phyloP scores from a whole-genome alignment of 139 green algal genomes.

The Chloropicon primus region DNA sequence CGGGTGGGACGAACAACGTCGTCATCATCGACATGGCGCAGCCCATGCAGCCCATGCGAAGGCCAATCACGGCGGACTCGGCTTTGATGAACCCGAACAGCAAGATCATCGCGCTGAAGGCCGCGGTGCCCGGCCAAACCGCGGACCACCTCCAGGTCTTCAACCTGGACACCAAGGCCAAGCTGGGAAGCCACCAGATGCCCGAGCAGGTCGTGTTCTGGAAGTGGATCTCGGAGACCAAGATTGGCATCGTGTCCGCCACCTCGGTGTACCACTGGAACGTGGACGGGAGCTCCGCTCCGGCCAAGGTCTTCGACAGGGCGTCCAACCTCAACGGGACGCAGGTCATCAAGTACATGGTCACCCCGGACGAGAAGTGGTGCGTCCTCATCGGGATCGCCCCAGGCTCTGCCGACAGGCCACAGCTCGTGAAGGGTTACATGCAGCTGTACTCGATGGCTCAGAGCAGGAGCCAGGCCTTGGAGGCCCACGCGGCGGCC shows the following conservation, averaged over 20 bases:
- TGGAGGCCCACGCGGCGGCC: slow-evolving; percentile 90
- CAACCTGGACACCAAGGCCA: slow-evolving; percentile 95
- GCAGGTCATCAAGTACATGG: slow-evolving; percentile 96
- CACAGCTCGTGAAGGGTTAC: slow-evolving; percentile 88
- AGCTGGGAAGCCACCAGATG: slow-evolving; percentile 93
- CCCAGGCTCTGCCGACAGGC: slow-evolving; percentile 78
- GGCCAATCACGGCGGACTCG: slow-evolving; percentile 91
- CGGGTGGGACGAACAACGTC: slow-evolving; percentile 22
- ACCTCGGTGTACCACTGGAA: slow-evolving; percentile 93
- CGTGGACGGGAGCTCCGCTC: slow-evolving; percentile 47
- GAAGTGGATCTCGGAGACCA: slow-evolving; percentile 81
- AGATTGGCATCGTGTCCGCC: slow-evolving; percentile 84
- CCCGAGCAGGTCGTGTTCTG: slow-evolving; percentile 88
- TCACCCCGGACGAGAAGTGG: slow-evolving; percentile 82
- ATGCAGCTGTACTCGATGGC: slow-evolving; percentile 99
- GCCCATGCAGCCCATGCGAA: slow-evolving; percentile 53
- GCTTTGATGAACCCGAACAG: slow-evolving; percentile 87
- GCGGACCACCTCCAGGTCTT: slow-evolving; percentile 87
- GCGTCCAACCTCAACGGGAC: slow-evolving; percentile 84
- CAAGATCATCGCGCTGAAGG: slow-evolving; percentile 94
- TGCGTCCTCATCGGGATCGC: slow-evolving; percentile 94
- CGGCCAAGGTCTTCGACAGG: slow-evolving; percentile 93
- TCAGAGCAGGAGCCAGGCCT: slow-evolving; percentile 82
- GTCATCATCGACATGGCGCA: slow-evolving; percentile 87
- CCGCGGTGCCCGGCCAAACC: slow-evolving; percentile 26